Evolutionary conservation across 805 yeast species (phyloP), one percentile per base, ranked within the genome.

Genomic region (Jamesozyma gamospora): DNA sequence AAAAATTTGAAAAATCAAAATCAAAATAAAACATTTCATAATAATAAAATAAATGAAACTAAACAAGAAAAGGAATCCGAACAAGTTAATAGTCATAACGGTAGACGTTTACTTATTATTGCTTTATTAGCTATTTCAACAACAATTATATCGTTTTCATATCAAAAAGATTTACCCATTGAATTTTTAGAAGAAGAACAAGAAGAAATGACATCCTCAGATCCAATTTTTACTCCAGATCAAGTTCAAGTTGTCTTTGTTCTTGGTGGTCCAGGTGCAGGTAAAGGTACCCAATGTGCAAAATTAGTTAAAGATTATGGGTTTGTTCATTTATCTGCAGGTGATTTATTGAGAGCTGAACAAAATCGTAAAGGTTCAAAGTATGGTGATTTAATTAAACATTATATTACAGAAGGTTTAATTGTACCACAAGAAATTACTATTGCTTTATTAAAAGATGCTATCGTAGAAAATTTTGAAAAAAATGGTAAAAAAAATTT

Each of bases 221-320:
- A 45, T 14, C 53, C 61, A 25, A 77, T 81, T 0, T 83, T 83
- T 56, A 64, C 72, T 9, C 70, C 72, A 2, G 75, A 77, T 30
- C 79, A 84, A 41, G 77, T 83, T 24, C 76, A 83, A 21, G 94
- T 90, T 4, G 71, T 88, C 21, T 90, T 85, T 60, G 96, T 90
- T 15, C 74, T 90, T 26, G 98, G 98, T 33, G 97, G 97, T 3
- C 97, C 97, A 4, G 97, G 97, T 16, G 84, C 95, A 24, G 97
- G 98, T 33, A 92, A 92, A 59, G 97, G 98, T 41, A 90, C 98
- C 1, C 98, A 90, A 64, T 85, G 96, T 67, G 81, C 79, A 26
- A 83, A 77, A 55, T 70, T 90, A 41, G 96, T 90, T 33, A 64
- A 72, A 16, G 84, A 87, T 51, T 82, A 75, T 58, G 77, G 79